Conservation (phyloP, 495 filamentous ascomycete genomes). For the Lepidopterella palustris region DNA sequence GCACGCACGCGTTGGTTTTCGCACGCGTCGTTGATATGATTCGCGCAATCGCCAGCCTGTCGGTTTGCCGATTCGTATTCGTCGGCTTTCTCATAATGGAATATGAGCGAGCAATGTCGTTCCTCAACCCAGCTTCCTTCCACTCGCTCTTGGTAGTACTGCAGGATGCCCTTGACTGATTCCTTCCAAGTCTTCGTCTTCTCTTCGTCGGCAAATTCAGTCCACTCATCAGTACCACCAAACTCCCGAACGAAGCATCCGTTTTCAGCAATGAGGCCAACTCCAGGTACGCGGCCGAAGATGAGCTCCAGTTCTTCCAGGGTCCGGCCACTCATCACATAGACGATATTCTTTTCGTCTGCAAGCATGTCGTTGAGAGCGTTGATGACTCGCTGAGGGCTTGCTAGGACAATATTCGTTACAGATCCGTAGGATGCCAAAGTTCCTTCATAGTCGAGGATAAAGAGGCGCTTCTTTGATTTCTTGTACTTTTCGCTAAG, state of each 20-base stretch:
- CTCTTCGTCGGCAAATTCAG: conserved; percentile 59
- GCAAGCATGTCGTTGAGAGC: conserved; percentile 70
- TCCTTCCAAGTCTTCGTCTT: conserved; percentile 69
- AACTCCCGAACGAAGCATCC: conserved; percentile 78
- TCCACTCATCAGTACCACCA: conserved; percentile 57
- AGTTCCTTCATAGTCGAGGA: conserved; percentile 90
- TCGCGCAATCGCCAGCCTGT: conserved; percentile 78
- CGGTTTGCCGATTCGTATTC: conserved; percentile 64
- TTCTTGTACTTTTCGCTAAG: conserved; percentile 59
- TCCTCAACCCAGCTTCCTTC: conserved; percentile 83
- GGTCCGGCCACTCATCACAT: conserved; percentile 81
- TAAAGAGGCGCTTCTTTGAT: conserved; percentile 64
- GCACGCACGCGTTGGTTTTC: conserved; percentile 75
- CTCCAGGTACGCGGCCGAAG: conserved; percentile 67
- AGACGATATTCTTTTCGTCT: conserved; percentile 76
- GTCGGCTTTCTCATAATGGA: conserved; percentile 78
- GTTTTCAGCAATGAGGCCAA: conserved; percentile 88
- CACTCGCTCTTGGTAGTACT: conserved; percentile 81
- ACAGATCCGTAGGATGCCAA: conserved; percentile 77
- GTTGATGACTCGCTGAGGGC: conserved; percentile 73
- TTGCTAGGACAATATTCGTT: conserved; percentile 71
- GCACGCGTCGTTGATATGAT: conserved; percentile 89
- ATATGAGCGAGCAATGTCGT: conserved; percentile 76
- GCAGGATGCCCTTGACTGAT: conserved; percentile 65
- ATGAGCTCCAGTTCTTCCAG: conserved; percentile 81